Evolutionary conservation across 352 stramenopile genomes (phyloP).

Genomic region (Phytophthora foliorum): DNA sequence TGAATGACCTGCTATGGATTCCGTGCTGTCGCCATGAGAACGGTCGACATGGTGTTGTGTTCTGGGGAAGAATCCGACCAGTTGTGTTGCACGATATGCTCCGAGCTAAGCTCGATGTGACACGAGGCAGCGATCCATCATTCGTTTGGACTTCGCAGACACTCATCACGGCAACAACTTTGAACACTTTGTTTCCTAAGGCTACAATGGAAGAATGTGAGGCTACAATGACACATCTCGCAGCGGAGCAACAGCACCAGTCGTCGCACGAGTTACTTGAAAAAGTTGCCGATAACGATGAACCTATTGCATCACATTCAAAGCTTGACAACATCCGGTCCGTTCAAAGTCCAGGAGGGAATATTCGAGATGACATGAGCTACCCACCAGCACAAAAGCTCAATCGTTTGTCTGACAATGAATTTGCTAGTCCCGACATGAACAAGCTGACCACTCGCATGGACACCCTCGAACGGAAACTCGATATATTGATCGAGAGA

Average conservation of each 20-base stretch:
- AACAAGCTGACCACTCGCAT: slow-evolving; percentile 19
- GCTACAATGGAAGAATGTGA: slow-evolving; percentile 23
- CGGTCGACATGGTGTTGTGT: slow-evolving; percentile 23
- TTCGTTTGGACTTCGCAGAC: slow-evolving; percentile 27
- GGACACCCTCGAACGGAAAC: slow-evolving; percentile 21
- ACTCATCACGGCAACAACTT: slow-evolving; percentile 15
- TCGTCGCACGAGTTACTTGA: slow-evolving; percentile 18
- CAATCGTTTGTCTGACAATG: not conserved
- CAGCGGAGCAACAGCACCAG: slow-evolving; percentile 16
- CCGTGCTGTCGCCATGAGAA: slow-evolving; percentile 24
- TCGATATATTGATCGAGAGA: slow-evolving; percentile 27
- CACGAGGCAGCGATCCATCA: not conserved
- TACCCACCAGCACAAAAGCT: slow-evolving; percentile 10
- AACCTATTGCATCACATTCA: not conserved
- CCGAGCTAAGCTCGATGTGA: slow-evolving; percentile 8
- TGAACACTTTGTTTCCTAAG: slow-evolving; percentile 33
- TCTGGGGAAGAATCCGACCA: slow-evolving; percentile 36
- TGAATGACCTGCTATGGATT: slow-evolving; percentile 20
- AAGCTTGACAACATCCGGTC: slow-evolving; percentile 8
- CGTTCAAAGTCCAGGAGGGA: slow-evolving; percentile 12
- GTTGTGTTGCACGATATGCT: slow-evolving; percentile 30
- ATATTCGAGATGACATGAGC: slow-evolving; percentile 1
- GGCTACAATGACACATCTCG: slow-evolving; percentile 33
- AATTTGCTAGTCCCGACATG: not conserved
- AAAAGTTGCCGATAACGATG: not conserved